Percentiles rank a stretch among this genome's conserved stretches.
Conservation (phyloP, 2,329 filamentous ascomycete species). For the Trichoderma pleuroti region DNA sequence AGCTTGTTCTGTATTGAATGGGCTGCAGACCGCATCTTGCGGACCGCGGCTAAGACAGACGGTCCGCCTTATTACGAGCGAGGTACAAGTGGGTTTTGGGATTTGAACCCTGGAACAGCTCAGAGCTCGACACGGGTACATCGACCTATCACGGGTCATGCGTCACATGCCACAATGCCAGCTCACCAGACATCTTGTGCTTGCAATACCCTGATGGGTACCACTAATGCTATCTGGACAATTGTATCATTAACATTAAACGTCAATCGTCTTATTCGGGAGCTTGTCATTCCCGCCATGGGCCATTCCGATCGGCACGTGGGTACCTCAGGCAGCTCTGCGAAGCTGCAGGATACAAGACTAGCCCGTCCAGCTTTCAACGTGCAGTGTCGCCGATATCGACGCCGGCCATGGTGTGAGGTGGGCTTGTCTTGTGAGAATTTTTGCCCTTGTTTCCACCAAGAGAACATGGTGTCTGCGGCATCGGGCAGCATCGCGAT, state of each 20-base stretch:
- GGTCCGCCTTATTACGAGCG: neutral
- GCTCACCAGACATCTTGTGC: neutral
- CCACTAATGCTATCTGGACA: neutral
- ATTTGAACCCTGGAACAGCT: neutral
- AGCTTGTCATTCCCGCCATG: neutral
- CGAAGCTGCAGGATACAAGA: slow-evolving; percentile 49
- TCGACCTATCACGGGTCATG: neutral
- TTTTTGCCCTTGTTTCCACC: slow-evolving; percentile 38
- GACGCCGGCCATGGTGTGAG: slow-evolving; percentile 66
- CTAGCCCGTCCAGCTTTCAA: slow-evolving; percentile 55
- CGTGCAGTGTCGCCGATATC: slow-evolving; percentile 69
- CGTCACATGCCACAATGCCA: neutral
- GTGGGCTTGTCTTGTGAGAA: slow-evolving; percentile 73
- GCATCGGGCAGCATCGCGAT: neutral
- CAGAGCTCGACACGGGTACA: neutral
- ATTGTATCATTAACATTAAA: neutral
- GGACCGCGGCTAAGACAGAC: slow-evolving; percentile 48
- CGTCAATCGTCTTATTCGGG: neutral
- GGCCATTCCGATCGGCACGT: neutral
- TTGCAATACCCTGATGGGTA: neutral
- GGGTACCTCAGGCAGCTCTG: neutral
- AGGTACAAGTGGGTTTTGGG: neutral
- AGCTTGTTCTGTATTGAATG: neutral
- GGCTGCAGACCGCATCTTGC: neutral
- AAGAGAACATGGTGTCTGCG: neutral